Conservation (phyloP, 805 yeast genomes). For the Debaryomyces hansenii region DNA sequence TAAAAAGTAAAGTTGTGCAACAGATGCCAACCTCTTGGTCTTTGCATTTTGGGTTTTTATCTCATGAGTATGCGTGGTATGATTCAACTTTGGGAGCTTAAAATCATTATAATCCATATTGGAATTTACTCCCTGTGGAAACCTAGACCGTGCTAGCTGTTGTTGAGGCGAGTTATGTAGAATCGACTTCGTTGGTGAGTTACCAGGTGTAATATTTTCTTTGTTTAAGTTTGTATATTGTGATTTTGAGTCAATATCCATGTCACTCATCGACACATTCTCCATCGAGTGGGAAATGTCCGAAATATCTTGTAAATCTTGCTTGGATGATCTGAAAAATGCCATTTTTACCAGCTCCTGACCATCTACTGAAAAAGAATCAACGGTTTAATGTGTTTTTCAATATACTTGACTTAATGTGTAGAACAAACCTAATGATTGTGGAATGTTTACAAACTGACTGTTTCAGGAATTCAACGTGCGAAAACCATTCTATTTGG, state of each 20-base stretch:
- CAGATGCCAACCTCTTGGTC: conserved; percentile 83
- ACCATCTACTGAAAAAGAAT: background rate
- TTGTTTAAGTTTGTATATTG: conserved; percentile 23
- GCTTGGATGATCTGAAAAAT: conserved; percentile 10
- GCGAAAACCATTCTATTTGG: background rate
- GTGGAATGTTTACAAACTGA: conserved; percentile 8
- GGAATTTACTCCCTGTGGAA: conserved; percentile 1
- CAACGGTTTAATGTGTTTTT: background rate
- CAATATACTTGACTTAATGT: background rate
- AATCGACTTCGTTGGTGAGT: conserved; percentile 37
- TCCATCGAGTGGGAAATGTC: conserved; percentile 44
- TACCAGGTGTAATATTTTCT: conserved; percentile 36
- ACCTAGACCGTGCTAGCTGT: background rate
- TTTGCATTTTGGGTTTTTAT: conserved; percentile 66
- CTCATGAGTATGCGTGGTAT: background rate
- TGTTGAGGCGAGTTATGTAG: conserved; percentile 30
- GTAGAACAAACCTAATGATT: background rate
- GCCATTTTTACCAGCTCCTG: background rate
- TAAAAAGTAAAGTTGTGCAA: conserved; percentile 88
- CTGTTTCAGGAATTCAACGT: conserved; percentile 2
- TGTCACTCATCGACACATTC: conserved; percentile 38
- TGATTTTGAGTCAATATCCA: conserved; percentile 40
- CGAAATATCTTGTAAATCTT: conserved; percentile 26
- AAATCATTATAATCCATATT: background rate
- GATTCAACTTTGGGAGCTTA: background rate